phyloP scores from a whole-genome alignment of 139 green algal genomes.

The Desmodesmus armatus region DNA sequence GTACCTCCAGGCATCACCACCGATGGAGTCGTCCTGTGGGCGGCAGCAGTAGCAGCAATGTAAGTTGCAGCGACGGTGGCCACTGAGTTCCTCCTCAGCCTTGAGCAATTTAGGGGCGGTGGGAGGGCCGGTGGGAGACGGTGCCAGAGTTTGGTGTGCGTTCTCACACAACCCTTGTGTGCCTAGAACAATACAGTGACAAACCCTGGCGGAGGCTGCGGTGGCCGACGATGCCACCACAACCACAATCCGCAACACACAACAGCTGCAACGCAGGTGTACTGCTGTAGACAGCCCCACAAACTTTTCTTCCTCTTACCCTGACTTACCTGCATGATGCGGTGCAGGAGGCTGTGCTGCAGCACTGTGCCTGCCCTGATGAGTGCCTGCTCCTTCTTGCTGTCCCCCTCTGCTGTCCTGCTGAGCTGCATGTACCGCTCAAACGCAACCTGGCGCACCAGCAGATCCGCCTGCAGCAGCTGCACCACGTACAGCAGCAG shows the following conservation, averaged over 20 bases:
- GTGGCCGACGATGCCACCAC: neutral
- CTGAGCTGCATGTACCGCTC: conserved; percentile 26
- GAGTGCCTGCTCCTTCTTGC: neutral
- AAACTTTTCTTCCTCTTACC: neutral
- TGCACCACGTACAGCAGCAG: conserved; percentile 43
- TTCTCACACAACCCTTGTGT: too few relatives aligned
- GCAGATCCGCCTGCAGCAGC: conserved; percentile 25
- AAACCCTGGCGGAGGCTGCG: neutral
- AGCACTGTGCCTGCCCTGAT: neutral
- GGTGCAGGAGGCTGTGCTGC: conserved; percentile 10
- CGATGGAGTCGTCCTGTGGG: neutral
- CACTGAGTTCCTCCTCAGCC: neutral
- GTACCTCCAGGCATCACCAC: neutral
- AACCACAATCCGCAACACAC: neutral
- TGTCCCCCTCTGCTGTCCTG: neutral
- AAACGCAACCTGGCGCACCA: conserved; percentile 6
- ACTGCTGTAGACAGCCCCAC: neutral
- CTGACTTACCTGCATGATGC: conserved; percentile 6
- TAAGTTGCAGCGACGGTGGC: neutral
- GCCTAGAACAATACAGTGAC: neutral
- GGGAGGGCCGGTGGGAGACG: too few relatives aligned
- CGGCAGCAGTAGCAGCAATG: neutral
- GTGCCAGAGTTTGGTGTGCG: too few relatives aligned
- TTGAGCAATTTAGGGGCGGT: neutral
- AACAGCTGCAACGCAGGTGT: neutral